Percentiles rank a stretch among this genome's conserved stretches.
phyloP scores from a whole-genome alignment of 2,329 filamentous ascomycete species.

The Colletotrichum abscissum region DNA sequence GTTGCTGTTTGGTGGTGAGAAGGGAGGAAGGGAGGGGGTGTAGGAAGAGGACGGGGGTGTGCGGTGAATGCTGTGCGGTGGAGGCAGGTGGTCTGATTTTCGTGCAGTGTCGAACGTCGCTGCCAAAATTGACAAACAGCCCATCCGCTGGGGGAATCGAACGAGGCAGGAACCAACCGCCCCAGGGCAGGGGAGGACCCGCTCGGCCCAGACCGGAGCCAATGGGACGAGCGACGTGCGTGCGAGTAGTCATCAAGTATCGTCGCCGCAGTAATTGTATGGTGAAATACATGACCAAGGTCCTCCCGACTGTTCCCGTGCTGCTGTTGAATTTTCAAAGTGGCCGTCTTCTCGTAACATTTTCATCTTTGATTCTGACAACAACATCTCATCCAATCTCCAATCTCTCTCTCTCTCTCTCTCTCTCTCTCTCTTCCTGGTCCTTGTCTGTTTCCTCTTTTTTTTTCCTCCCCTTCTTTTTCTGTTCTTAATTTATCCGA shows the following conservation, averaged over 20 bases:
- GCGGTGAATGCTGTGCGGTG: background rate
- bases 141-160: slow-evolving; percentile 23
- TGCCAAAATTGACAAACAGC: slow-evolving; percentile 16
- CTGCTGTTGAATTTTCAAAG: slow-evolving; percentile 13
- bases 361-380: background rate
- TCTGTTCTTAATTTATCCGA: background rate
- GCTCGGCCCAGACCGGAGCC: slow-evolving; percentile 6
- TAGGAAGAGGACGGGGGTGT: background rate
- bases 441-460: too few species aligned
- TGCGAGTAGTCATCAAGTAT: slow-evolving; percentile 3
- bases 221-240: background rate
- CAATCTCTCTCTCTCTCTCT: background rate
- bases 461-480: background rate
- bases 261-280: background rate
- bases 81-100: slow-evolving; percentile 25
- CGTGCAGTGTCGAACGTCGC: slow-evolving; percentile 27
- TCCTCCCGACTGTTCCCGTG: slow-evolving; percentile 26
- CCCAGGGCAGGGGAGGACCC: background rate
- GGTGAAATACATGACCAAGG: background rate
- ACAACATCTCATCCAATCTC: background rate
- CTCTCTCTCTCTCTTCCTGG: too few species aligned
- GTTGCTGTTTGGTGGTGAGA: too few species aligned
- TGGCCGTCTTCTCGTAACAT: slow-evolving; percentile 29
- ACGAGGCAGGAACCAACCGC: slow-evolving; percentile 17
- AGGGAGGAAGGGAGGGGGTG: too few species aligned